Conservation (phyloP, 2,329 filamentous ascomycete species). For the Colletotrichum orbiculare region DNA sequence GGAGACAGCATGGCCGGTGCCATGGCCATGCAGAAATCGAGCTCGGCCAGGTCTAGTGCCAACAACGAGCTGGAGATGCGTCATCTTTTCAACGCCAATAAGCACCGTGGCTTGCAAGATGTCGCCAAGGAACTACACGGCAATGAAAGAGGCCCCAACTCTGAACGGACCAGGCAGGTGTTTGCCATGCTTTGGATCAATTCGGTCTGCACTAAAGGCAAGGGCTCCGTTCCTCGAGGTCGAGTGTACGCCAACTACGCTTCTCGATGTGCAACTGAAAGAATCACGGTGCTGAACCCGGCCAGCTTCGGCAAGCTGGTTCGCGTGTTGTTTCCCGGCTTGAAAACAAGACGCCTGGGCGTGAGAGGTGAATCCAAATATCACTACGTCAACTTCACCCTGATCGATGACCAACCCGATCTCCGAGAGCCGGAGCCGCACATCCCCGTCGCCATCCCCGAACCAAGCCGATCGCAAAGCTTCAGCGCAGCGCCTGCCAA, state of each 20-base stretch:
- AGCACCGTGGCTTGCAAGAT: conserved; percentile 74
- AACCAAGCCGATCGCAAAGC: conserved; percentile 59
- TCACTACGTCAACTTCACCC: conserved; percentile 82
- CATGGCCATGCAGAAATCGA: conserved; percentile 62
- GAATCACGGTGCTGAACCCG: conserved; percentile 94
- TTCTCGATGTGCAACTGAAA: conserved; percentile 89
- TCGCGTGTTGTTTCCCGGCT: conserved; percentile 92
- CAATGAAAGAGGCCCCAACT: conserved; percentile 83
- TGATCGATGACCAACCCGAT: conserved; percentile 67
- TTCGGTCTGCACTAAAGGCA: conserved; percentile 77
- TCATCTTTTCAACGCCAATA: conserved; percentile 77
- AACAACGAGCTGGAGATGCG: conserved; percentile 86
- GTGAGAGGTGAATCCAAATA: conserved; percentile 98
- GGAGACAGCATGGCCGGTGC: conserved; percentile 61
- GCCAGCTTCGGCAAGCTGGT: conserved; percentile 98
- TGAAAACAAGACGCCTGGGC: conserved; percentile 91
- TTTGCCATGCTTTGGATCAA: conserved; percentile 92
- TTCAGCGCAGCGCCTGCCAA: conserved; percentile 58
- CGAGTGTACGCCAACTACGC: conserved; percentile 97
- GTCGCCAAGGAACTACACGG: conserved; percentile 81
- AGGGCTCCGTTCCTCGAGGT: conserved; percentile 89
- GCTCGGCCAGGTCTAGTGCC: conserved; percentile 73
- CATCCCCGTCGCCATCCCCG: conserved; percentile 61
- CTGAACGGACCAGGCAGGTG: conserved; percentile 84
- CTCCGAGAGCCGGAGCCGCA: conserved; percentile 57